These are phyloP conservation scores for Prorocentrum cordatum DNA, from an alignment of 169 alveolate genomes.

Conservation along the genomic window DNA sequence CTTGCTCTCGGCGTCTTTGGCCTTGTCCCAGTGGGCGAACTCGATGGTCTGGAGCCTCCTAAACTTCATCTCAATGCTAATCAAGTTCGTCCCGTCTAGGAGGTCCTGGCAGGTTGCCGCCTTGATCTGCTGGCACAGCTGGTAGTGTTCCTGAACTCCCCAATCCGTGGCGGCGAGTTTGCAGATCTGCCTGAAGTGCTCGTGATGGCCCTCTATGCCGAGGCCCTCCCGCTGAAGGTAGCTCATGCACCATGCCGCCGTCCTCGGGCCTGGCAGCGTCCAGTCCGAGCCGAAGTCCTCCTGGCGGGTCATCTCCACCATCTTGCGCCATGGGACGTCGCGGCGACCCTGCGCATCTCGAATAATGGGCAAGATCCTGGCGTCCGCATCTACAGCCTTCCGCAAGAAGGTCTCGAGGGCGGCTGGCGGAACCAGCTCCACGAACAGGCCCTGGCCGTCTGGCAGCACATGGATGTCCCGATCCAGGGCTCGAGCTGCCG, in stretches of 20 bases:
- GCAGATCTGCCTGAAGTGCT: neutral
- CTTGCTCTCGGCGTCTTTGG: neutral
- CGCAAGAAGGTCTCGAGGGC: no score
- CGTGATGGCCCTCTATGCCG: neutral
- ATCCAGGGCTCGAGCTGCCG: no score
- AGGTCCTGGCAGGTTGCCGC: neutral
- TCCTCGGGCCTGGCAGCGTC: no score
- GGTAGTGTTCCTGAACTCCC: conserved; percentile 13
- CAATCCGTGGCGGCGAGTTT: neutral
- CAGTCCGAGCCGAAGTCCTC: no score
- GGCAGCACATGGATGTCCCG: no score
- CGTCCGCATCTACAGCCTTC: no score
- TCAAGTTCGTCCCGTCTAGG: neutral
- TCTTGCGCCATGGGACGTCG: no score
- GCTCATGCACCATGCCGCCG: neutral
- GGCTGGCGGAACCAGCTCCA: no score
- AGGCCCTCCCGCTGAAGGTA: neutral
- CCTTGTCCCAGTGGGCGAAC: neutral
- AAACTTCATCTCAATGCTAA: neutral
- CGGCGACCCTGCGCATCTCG: no score
- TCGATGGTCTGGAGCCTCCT: conserved; percentile 19
- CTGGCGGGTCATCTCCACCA: no score
- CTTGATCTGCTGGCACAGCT: neutral
- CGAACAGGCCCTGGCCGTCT: no score
- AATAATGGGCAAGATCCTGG: no score